Conservation (phyloP, 495 filamentous ascomycete genomes). For the Tuber melanosporum region DNA sequence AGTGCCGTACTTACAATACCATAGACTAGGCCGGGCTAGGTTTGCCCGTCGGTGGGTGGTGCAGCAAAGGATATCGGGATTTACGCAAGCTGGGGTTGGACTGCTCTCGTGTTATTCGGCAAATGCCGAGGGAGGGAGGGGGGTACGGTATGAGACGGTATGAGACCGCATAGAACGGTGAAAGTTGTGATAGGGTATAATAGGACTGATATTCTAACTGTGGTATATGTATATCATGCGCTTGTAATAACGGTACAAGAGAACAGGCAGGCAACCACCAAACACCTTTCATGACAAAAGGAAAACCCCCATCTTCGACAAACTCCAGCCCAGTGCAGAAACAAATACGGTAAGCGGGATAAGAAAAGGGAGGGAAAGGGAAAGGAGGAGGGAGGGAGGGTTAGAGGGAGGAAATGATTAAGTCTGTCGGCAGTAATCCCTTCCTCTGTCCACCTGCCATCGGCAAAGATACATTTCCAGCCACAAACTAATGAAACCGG, state of each 20-base stretch:
- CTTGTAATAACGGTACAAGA: not conserved
- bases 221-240: not conserved
- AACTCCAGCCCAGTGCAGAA: not conserved
- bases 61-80: not conserved
- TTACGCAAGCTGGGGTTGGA: not conserved
- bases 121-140: not conserved
- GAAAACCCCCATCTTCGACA: not conserved
- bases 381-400: not conserved
- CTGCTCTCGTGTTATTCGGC: not conserved
- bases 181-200: not conserved
- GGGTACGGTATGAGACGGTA: not conserved
- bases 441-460: slow-evolving; percentile 70
- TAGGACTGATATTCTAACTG: not conserved
- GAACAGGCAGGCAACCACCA: not conserved
- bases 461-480: slow-evolving; percentile 75
- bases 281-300: not conserved
- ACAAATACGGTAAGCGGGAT: not conserved
- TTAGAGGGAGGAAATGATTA: slow-evolving; percentile 1
- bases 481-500: slow-evolving; percentile 76
- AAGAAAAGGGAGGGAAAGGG: not conserved
- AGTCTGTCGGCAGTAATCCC: slow-evolving; percentile 60
- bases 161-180: not conserved
- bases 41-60: not conserved
- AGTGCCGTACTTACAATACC: not conserved
- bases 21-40: not conserved